Base-by-base conservation (phyloP, 2,329 filamentous ascomycete species). In the Colletotrichum orchidophilum region DNA sequence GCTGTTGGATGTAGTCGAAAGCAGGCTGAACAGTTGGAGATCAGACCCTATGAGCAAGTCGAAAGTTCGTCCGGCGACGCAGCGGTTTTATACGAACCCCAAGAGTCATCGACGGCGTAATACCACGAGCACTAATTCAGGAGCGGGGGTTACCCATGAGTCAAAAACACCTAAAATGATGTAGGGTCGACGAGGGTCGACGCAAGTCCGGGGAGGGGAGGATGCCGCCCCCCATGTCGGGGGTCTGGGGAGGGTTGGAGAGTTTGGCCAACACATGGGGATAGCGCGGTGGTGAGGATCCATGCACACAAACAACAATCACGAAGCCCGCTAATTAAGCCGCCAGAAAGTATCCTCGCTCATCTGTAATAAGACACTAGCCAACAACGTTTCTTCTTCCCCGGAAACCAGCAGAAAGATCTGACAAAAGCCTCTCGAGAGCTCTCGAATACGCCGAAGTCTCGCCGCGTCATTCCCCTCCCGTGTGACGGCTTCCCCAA, bases 71-170 rank as follows among this genome's bases (percentile, higher is more conserved):
- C 11, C 26, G 33, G 62, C 63, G 18, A 18, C 9, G 31, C 11
- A 15, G 15, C 27, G n/a, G 24, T 66, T 52, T 66, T 70, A 70
- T 70, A 66, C 52, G 7, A 26, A 5, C n/a, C 21, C 26, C 21
- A 26, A 13, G 21, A 9, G 1, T 18, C 26, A 26, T 15, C 26
- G 26, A 31, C 57, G 50, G 50, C 27, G 33, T 31, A 18, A 18
- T 55, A 24, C 57, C 50, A 24, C 13, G 29, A 33, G 50, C 58
- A 67, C 39, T 52, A 62, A 29, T 18, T 58, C 63, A 35, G 39
- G 24, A 52, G 63, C 63, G 50, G 68, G 68, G 57, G 68, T n/a
- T 15, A 33, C 58, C 58, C 50, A 62, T 62, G 63, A 70, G 68
- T 67, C 68, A 67, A 67, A 63, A 26, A 57, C 21, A 46, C 49